Evolutionary conservation across 768 basidiomycete species (phyloP), one percentile per base, ranked within the genome.

Genomic region (Albatrellus ellisii): DNA sequence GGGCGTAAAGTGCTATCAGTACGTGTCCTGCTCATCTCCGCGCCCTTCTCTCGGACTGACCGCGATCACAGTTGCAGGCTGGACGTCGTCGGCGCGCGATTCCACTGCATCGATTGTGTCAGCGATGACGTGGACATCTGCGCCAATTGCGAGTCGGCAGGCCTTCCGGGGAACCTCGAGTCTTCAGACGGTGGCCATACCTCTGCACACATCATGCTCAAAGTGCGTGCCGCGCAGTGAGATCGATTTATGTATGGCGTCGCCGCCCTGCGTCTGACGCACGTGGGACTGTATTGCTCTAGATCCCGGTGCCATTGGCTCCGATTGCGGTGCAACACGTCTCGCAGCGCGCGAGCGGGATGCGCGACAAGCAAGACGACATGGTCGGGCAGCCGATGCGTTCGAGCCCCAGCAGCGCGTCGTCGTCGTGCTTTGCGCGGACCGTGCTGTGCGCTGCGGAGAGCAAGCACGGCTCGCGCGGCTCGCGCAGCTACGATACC

Each of bases 171-270:
- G 5, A 87, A 85, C 45, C 60, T 88, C 8, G 79, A 87, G 46
- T 77, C 81, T 0, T 66, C 72, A 1, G 81, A 86, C 29, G 80
- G 76, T 4, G 86, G 83, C 0, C 87, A 89, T 50, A 69, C 71
- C 41, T 86, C 83, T 12, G 81, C 84, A 1, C 91, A 97, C 54
- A 90, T 94, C 49, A 74, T 94, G 72, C 86, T 97, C 61, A 97
- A 97, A 76, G 90, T 86, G 46, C 35, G 57, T 41, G 4, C n/a
- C 14, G 5, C 15, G 27, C 10, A 20, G 33, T 21, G 37, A 21
- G 43, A 12, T 41, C 2, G 29, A 22, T 17, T 25, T 43, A 48
- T 34, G 41, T 24, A 51, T 26, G 40, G 43, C 25, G 2, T 20
- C 27, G 28, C 21, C 25, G 24, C 2, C 24, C 3, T n/a, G 25